Evolutionary conservation across 75 land plant species (phyloP).

Genomic region (Pinus taeda): DNA sequence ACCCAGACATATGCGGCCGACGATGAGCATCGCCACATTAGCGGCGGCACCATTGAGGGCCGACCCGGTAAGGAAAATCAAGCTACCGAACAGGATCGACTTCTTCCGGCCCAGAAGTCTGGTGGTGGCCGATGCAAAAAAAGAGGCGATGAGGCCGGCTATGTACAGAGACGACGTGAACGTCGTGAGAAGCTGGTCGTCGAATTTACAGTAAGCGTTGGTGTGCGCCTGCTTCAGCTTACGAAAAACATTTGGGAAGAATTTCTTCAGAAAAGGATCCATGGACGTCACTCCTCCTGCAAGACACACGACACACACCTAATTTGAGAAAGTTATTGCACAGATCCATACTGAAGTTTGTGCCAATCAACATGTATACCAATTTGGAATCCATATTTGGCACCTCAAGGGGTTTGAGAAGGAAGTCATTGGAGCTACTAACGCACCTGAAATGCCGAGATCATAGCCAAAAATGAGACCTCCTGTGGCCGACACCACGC

Average conservation of each 20-base stretch:
- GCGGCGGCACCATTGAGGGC: conserved; percentile 33
- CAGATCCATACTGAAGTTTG: too few relatives aligned
- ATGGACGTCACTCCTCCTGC: conserved; percentile 76
- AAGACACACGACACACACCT: too few relatives aligned
- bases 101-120: conserved; percentile 29
- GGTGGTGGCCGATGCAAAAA: conserved; percentile 34
- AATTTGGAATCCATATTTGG: too few relatives aligned
- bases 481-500: conserved; percentile 43
- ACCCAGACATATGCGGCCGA: conserved; percentile 23
- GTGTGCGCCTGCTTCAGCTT: conserved; percentile 17
- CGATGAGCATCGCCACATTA: conserved; percentile 47
- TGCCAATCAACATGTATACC: too few relatives aligned
- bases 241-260: conserved; percentile 49
- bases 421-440: too few relatives aligned
- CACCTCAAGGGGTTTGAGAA: too few relatives aligned
- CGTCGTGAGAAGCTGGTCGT: conserved; percentile 42
- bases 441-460: conserved; percentile 17
- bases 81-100: conserved; percentile 43
- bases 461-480: conserved; percentile 50
- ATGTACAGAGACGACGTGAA: conserved; percentile 70
- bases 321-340: too few relatives aligned
- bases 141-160: conserved; percentile 53
- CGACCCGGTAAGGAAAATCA: conserved; percentile 41
- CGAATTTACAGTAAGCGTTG: conserved; percentile 65
- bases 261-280: conserved; percentile 50